These are phyloP conservation scores for Beauveria rudraprayagi DNA, from an alignment of 2,329 filamentous ascomycete genomes.

Conservation along the genomic window DNA sequence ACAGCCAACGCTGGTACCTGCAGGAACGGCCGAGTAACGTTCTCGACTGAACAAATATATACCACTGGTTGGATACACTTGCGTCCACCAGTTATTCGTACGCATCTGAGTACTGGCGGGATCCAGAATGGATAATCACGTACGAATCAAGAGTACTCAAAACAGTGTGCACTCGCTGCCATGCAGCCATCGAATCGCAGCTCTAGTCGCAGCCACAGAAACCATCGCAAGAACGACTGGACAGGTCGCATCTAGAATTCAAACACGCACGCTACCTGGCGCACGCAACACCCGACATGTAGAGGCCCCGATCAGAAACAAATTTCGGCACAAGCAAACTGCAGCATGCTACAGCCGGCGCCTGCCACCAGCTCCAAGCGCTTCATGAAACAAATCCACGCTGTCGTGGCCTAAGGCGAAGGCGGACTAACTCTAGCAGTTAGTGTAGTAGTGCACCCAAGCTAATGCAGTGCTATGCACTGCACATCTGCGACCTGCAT, in stretches of 20 bases:
- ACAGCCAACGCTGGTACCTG: too few relatives aligned
- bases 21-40: too few relatives aligned
- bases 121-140: too few relatives aligned
- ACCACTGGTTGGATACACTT: too few relatives aligned
- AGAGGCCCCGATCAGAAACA: background rate
- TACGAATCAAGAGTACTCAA: too few relatives aligned
- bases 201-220: background rate
- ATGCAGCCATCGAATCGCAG: background rate
- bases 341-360: background rate
- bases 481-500: constrained; percentile 6
- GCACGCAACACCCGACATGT: background rate
- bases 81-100: too few relatives aligned
- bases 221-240: background rate
- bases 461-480: background rate
- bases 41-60: too few relatives aligned
- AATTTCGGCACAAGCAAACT: background rate
- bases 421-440: background rate
- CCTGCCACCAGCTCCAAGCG: background rate
- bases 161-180: background rate
- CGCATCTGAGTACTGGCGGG: too few relatives aligned
- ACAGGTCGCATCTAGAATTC: background rate
- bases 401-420: background rate
- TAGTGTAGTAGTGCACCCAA: background rate
- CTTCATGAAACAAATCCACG: background rate
- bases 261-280: background rate